Base-by-base conservation (phyloP, 805 yeast species). In the Debaryomyces castellii region DNA sequence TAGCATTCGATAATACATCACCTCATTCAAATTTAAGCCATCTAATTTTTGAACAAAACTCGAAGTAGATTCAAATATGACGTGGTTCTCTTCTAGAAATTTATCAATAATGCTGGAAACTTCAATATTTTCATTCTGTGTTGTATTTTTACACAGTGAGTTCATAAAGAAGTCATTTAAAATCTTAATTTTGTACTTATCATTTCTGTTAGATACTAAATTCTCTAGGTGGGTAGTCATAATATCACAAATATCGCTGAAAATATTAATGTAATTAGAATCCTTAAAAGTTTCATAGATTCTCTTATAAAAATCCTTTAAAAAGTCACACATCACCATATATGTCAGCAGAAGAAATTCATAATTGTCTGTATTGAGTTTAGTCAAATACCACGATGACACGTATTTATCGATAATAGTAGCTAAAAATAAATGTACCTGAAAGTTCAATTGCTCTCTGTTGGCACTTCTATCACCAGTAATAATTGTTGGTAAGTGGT, bases 361-460 rank as follows among this genome's bases (percentile, higher is more conserved):
- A 34, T 53, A 40, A 48, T 64, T 64, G 40, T 63, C 64, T 5
- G 71, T 64, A 43, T 67, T 67, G 20, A 68, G 49, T 43, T 64
- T 63, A 20, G 43, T 44, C 8, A 51, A 41, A 41, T 63, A 64
- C 69, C 69, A 64, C 12, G 62, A 49, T 6, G 53, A 41, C 5
- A 64, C 52, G 35, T 49, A 64, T 17, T 53, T 56, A 8, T 51
- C 44, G 43, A 61, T 43, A 9, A 71, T 62, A 2, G 63, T 52
- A 28, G 68, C 60, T n/a, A 71, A 48, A 44, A 72, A 66, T 45
- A 71, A 51, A 49, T 72, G 76, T 12, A 71, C 45, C 43, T 67
- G 65, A 40, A 69, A 58, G 41, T 69, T 69, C 35, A 69, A 51
- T 14, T 44, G 40, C 12, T 47, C 32, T 17, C 39, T 37, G 22